Evolutionary conservation across 768 basidiomycete species (phyloP), one percentile per base, ranked within the genome.

Genomic region (Piloderma croceum): DNA sequence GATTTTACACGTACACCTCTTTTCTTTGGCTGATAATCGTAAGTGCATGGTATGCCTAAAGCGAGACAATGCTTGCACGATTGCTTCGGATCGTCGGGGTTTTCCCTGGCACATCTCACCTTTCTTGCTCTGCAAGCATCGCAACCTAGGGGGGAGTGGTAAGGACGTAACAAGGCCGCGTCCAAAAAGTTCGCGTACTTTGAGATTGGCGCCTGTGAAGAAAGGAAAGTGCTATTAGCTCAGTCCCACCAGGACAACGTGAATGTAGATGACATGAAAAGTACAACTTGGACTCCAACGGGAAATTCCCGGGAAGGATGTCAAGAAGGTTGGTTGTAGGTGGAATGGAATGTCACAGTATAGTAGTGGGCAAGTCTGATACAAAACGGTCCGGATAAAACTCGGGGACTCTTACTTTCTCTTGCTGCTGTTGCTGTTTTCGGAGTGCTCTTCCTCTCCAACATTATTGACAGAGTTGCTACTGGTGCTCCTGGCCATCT

Each of bases 1-100:
- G n/a, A n/a, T n/a, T n/a, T n/a, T n/a, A n/a, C n/a, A n/a, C n/a
- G n/a, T n/a, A n/a, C n/a, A n/a, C 91, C 91, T 41, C 91, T 71
- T 62, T 93, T 93, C 71, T 91, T 91, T 15, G 91, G 91, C 57
- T 88, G 85, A 58, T 93, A 93, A 56, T 90, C 85, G 51, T 92
- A 94, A 1, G 86, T 90, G 60, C 91, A 92, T 5, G 80, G 75
- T 36, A 91, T 84, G 15, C 79, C 83, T 36, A 92, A 77, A 1
- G 83, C 74, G 50, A 83, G 70, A 58, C 89, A 92, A 56, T 91
- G 89, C 57, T 87, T 90, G 83, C 89, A 91, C 6, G 83, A 71
- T 48, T 79, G 79, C 60, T 81, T 83, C 7, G 76, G 68, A 55
- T 86, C 84, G 47, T 86, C 84, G 19, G 80, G 75, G 50, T 81